phyloP scores from a whole-genome alignment of 1,139 yeast genomes.

The Zygotorulaspora mrakii region DNA sequence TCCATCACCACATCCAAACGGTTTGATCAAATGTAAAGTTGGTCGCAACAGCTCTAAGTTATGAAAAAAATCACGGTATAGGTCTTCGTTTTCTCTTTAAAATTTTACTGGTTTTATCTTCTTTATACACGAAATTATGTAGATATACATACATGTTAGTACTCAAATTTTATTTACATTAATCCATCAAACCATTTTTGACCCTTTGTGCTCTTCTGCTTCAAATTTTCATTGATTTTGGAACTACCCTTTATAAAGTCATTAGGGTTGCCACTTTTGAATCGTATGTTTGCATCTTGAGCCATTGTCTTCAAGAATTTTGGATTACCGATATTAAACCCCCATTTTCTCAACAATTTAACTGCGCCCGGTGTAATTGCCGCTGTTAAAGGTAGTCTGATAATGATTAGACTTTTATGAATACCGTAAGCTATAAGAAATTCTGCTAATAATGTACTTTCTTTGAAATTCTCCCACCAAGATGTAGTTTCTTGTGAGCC shows the following conservation, averaged over 20 bases:
- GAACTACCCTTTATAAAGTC: slow-evolving; percentile 26
- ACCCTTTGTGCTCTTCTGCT: slow-evolving; percentile 24
- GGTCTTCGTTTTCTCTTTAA: not conserved
- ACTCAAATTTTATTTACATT: slow-evolving; percentile 17
- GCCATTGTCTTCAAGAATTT: slow-evolving; percentile 32
- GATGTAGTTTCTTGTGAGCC: slow-evolving; percentile 26
- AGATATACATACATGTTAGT: not conserved
- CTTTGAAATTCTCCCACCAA: slow-evolving; percentile 29
- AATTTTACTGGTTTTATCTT: slow-evolving; percentile 4
- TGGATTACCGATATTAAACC: slow-evolving; percentile 67
- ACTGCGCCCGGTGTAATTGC: slow-evolving; percentile 87
- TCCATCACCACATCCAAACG: slow-evolving; percentile 91
- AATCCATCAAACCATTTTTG: slow-evolving; percentile 35
- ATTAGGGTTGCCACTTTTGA: slow-evolving; percentile 30
- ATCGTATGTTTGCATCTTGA: slow-evolving; percentile 28
- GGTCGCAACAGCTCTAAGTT: slow-evolving; percentile 58
- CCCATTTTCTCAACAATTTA: slow-evolving; percentile 62
- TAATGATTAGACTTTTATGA: slow-evolving; percentile 76
- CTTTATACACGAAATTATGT: slow-evolving; percentile 8
- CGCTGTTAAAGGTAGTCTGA: slow-evolving; percentile 86
- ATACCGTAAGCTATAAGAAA: slow-evolving; percentile 88
- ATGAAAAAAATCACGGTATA: slow-evolving; percentile 21
- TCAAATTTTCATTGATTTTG: slow-evolving; percentile 17
- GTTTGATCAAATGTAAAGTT: slow-evolving; percentile 81
- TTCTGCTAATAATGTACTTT: slow-evolving; percentile 56